Evolutionary conservation across 768 basidiomycete species (phyloP).

Genomic region (Tricholoma saponaceum): DNA sequence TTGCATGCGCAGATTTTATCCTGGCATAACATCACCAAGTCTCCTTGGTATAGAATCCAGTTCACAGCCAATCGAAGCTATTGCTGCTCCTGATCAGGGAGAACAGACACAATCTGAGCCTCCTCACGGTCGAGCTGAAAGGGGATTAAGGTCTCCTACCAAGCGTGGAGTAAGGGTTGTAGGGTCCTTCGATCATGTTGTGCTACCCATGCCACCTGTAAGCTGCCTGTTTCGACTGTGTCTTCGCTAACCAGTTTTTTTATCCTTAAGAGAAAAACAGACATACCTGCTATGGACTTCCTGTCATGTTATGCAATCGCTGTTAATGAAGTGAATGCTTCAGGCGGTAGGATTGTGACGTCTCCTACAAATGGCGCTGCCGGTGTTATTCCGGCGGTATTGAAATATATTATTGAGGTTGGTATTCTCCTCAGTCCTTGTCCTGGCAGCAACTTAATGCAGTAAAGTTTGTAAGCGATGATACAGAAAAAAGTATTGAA

Average conservation of each 20-base stretch:
- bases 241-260: constrained; percentile 1
- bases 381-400: constrained; percentile 88
- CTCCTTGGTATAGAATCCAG: constrained; percentile 29
- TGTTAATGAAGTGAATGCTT: constrained; percentile 93
- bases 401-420: constrained; percentile 87
- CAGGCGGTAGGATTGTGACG: constrained; percentile 91
- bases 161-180: constrained; percentile 45
- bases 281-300: constrained; percentile 92
- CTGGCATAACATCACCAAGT: constrained; percentile 35
- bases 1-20: constrained; percentile 39
- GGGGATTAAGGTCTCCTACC: constrained; percentile 9
- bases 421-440: constrained; percentile 7
- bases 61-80: constrained; percentile 14
- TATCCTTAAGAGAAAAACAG: constrained; percentile 61
- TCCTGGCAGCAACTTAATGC: background rate
- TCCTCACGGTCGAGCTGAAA: background rate
- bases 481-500: constrained; percentile 80
- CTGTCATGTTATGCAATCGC: constrained; percentile 92
- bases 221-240: constrained; percentile 21
- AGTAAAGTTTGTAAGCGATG: constrained; percentile 79
- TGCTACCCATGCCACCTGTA: constrained; percentile 81
- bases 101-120: constrained; percentile 11
- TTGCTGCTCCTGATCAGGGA: constrained; percentile 16
- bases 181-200: constrained; percentile 75
- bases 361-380: constrained; percentile 93